Base-by-base conservation (phyloP, 176 grass and related monocot genomes). In the Raddia distichophylla region DNA sequence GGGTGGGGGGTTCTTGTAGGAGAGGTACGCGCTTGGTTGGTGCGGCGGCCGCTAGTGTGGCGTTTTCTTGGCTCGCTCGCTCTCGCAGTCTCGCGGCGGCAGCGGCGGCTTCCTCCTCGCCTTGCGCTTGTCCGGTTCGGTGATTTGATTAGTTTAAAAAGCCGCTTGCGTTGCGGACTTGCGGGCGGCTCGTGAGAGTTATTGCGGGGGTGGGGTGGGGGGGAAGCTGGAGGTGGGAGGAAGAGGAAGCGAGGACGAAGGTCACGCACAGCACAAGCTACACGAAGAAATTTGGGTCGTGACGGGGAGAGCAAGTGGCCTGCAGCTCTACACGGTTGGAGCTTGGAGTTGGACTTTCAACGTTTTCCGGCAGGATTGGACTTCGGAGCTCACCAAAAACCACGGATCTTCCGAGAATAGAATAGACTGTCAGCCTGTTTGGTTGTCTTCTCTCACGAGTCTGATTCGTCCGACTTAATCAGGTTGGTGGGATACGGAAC, bases 1-100 rank as follows among this genome's bases (percentile, higher is more conserved):
- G 77, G 77, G 64, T 57, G 37, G 56, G 64, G 77, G 55, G 54
- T 71, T 85, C 72, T 85, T 81, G 58, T 85, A 85, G 82, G 82
- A 69, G 84, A 20, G 6, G 54, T 45, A 32, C 3, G 59, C 57
- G 57, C 9, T 11, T 27, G 77, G 56, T 37, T 74, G 76, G 84
- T 80, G 27, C 27, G 77, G 76, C 47, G 49, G 50, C 18, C 4
- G 69, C 45, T 52, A 49, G 78, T 3, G 77, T 50, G 64, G 64
- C 47, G 70, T 58, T 64, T 77, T 62, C 56, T 83, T 78, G 57
- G 70, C 52, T 53, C 10, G 14, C 20, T 2, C 37, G 37, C 37
- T 40, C 37, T 40, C 37, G 37, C 27, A 27, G 37, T 40, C 37
- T 40, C 37, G 37, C 37, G 37, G 37, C 37, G 37, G 37, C 37